phyloP scores from a whole-genome alignment of 345 rosid species.

The Diplotaxis tenuifolia region DNA sequence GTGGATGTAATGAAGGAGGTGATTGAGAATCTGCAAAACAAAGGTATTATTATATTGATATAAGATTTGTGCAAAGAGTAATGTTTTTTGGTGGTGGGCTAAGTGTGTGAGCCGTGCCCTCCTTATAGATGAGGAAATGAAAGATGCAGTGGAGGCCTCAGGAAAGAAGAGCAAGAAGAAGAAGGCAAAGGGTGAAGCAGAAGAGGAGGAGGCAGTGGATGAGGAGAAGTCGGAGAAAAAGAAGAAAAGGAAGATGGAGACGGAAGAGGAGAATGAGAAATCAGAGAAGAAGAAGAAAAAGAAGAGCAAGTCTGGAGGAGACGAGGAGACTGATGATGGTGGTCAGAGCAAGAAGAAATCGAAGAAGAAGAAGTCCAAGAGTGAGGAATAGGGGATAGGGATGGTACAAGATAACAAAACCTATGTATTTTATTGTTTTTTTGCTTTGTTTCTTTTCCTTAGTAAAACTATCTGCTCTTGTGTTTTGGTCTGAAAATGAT shows the following conservation, averaged over 20 bases:
- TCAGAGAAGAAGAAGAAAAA: slow-evolving; percentile 27
- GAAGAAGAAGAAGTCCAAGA: slow-evolving; percentile 38
- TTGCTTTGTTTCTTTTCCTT: background rate
- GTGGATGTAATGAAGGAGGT: slow-evolving; percentile 94
- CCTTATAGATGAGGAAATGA: slow-evolving; percentile 21
- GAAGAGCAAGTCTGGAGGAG: slow-evolving; percentile 30
- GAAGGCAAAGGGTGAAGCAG: slow-evolving; percentile 24
- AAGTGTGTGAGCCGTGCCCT: background rate
- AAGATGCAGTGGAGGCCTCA: slow-evolving; percentile 21
- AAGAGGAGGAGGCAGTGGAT: slow-evolving; percentile 6
- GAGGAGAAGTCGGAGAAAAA: slow-evolving; percentile 32
- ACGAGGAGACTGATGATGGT: slow-evolving; percentile 22
- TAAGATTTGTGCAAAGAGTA: background rate
- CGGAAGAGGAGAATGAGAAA: slow-evolving; percentile 28
- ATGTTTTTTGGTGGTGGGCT: background rate
- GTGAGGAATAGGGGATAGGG: slow-evolving; percentile 20
- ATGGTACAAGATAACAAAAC: slow-evolving; percentile 13
- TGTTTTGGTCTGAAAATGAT: slow-evolving; percentile 21
- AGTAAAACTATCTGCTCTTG: background rate
- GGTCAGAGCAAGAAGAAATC: slow-evolving; percentile 30
- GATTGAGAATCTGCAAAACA: slow-evolving; percentile 47
- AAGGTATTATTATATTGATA: slow-evolving; percentile 56
- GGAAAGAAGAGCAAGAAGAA: slow-evolving; percentile 40
- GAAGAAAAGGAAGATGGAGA: slow-evolving; percentile 35
- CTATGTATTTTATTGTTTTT: slow-evolving; percentile 4